Evolutionary conservation across 2,329 filamentous ascomycete genomes (phyloP).

Genomic region (Celoporthe dispersa): DNA sequence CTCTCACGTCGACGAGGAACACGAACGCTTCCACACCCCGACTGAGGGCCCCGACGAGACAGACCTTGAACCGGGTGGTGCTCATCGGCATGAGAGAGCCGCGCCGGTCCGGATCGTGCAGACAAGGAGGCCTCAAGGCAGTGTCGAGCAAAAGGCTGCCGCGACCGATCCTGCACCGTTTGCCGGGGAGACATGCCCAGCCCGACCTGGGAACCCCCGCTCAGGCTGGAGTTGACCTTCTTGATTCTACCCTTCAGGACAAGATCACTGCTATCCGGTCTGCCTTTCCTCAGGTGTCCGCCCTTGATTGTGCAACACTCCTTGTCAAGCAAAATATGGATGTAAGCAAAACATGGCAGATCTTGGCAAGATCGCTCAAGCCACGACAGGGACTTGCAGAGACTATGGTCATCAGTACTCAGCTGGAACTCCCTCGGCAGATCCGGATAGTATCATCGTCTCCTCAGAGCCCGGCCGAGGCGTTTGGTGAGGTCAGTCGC

Average conservation of each 20-base stretch:
- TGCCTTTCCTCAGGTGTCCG: conserved; percentile 49
- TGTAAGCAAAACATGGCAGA: conserved; percentile 44
- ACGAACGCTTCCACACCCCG: conserved; percentile 19
- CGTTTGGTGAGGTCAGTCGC: conserved; percentile 23
- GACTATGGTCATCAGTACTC: conserved; percentile 29
- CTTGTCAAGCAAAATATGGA: conserved; percentile 42
- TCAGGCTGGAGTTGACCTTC: neutral
- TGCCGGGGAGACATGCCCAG: neutral
- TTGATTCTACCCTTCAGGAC: conserved; percentile 26
- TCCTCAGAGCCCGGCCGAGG: conserved; percentile 13
- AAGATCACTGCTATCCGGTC: conserved; percentile 34
- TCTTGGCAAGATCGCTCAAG: conserved; percentile 40
- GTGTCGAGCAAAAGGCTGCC: neutral
- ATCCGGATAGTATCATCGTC: conserved; percentile 30
- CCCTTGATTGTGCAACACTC: conserved; percentile 42
- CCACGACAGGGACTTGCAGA: conserved; percentile 34
- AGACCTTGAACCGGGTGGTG: neutral
- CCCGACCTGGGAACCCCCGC: neutral
- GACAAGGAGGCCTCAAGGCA: neutral
- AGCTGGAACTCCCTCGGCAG: conserved; percentile 27
- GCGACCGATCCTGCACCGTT: conserved; percentile 12
- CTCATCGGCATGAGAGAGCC: neutral
- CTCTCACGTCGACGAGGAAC: neutral
- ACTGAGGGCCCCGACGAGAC: conserved; percentile 39
- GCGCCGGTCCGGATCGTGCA: neutral